Evolutionary conservation across 768 basidiomycete species (phyloP).

Genomic region (Rhodotorula diobovata): DNA sequence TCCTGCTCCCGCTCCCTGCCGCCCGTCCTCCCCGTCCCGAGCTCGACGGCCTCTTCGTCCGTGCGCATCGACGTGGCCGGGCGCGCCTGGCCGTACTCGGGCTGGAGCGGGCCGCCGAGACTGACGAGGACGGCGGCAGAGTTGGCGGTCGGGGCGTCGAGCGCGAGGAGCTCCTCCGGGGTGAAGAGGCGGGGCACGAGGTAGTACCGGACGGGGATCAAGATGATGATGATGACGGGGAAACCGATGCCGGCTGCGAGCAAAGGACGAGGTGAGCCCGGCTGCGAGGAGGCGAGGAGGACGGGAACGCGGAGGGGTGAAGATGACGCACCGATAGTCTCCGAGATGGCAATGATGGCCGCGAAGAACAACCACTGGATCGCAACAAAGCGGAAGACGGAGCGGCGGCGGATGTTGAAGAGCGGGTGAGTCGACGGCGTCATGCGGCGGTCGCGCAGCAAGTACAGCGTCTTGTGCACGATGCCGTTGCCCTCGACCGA

Average conservation of each 20-base stretch:
- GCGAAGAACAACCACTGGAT: conserved; percentile 80
- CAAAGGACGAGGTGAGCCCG: not conserved
- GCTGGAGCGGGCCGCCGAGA: conserved; percentile 40
- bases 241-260: conserved; percentile 77
- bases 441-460: conserved; percentile 65
- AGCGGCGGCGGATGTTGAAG: conserved; percentile 64
- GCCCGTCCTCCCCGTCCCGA: not conserved
- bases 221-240: conserved; percentile 76
- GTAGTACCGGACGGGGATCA: conserved; percentile 69
- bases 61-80: not conserved
- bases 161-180: conserved; percentile 66
- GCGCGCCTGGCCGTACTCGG: conserved; percentile 9
- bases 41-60: not conserved
- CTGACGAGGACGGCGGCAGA: conserved; percentile 41
- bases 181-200: conserved; percentile 71
- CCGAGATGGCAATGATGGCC: conserved; percentile 81
- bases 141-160: conserved; percentile 81
- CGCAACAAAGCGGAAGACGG: conserved; percentile 65
- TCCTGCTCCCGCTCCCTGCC: not conserved
- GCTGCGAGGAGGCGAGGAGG: not conserved
- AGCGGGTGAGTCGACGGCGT: conserved; percentile 65
- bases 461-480: conserved; percentile 70
- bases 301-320: too few species aligned
- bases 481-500: conserved; percentile 77
- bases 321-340: conserved; percentile 68